Evolutionary conservation across 2,329 filamentous ascomycete genomes (phyloP), one percentile per base, ranked within the genome.

Genomic region (Aspergillus sp.): DNA sequence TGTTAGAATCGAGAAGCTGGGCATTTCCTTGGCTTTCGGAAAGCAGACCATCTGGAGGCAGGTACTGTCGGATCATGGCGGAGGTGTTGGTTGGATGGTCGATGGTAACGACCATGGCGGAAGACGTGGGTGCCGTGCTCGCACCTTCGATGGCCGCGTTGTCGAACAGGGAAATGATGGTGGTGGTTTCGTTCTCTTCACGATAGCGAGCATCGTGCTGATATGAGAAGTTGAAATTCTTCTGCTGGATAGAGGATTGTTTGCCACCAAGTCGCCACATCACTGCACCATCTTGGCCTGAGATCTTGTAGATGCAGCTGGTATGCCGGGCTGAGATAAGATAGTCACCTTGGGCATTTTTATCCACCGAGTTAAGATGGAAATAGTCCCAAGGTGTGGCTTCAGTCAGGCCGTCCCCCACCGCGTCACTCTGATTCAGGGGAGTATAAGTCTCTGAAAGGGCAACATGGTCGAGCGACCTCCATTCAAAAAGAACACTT

Each of bases 311-410:
- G 34, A 72, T 56, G 4, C 60, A 59, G 50, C 61, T 60, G 5
- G 64, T 64, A 48, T 65, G 65, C 6, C 69, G 62, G 6, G 63
- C 55, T 2, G 68, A 71, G 6, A 71, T 49, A 7, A 71, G 51
- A 36, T 67, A 70, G 46, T 72, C 65, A 2, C 68, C 69, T 1
- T 58, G 54, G 11, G 45, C 44, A 40, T 66, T 65, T 51, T 69
- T 70, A 39, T 69, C 67, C 27, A 69, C 59, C 1, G 66, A 58
- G 50, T 71, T 72, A 37, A 67, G 56, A 40, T 72, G 69, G 13
- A 64, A 53, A 36, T 64, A 64, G 44, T 65, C 64, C 57, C 56
- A 64, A 4, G 58, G 58, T 12, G 34, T 12, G 7, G 5, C 33
- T 2, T 34, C 36, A 7, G 40, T 30, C 27, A 37, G 40, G 5